Conservation (phyloP, 2,329 filamentous ascomycete genomes). For the Myriosclerotinia scirpicola region DNA sequence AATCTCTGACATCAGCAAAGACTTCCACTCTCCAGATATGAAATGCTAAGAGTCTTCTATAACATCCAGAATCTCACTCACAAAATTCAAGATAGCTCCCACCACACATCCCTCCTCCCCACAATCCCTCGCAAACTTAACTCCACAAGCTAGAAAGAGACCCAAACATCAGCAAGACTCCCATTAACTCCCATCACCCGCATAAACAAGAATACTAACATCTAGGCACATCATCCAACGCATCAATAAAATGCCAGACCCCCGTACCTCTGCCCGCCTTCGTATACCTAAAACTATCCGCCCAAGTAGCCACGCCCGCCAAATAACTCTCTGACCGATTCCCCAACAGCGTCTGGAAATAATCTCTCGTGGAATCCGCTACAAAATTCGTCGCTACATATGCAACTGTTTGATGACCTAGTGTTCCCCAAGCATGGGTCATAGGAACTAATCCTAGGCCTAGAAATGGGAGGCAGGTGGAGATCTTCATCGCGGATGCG, state of each 20-base stretch:
- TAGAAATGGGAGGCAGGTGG: not conserved
- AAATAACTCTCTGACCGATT: constrained; percentile 58
- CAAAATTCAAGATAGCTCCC: constrained; percentile 43
- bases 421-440: constrained; percentile 41
- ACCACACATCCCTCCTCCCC: constrained; percentile 62
- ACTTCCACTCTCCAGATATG: not conserved
- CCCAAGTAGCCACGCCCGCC: constrained; percentile 65
- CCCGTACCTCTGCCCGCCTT: constrained; percentile 61
- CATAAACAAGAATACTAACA: not conserved
- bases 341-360: constrained; percentile 58
- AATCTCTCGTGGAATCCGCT: constrained; percentile 52
- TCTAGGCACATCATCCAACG: constrained; percentile 59
- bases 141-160: constrained; percentile 48
- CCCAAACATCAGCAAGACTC: not conserved
- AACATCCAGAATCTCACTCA: constrained; percentile 24
- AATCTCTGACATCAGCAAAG: not conserved
- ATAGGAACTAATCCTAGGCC: constrained; percentile 22
- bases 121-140: constrained; percentile 62
- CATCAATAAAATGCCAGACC: constrained; percentile 69
- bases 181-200: not conserved
- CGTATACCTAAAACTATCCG: constrained; percentile 62
- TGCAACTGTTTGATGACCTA: constrained; percentile 66
- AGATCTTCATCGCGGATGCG: not conserved
- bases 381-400: constrained; percentile 64
- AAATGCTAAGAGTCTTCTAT: not conserved